phyloP scores from a whole-genome alignment of 805 yeast genomes.

The Zygoascus flipseniorum region DNA sequence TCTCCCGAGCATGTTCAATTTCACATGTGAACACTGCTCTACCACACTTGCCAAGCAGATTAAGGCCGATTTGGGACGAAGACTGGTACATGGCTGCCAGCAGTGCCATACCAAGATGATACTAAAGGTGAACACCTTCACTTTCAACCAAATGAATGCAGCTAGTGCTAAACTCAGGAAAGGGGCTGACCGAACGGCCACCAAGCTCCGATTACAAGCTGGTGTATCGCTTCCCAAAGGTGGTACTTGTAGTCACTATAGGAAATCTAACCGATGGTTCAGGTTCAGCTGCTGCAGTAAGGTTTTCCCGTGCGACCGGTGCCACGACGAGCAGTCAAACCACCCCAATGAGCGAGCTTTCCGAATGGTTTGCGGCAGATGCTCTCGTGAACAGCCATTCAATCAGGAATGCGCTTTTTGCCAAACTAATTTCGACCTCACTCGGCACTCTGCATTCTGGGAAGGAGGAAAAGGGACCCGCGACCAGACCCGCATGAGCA shows the following conservation, averaged over 20 bases:
- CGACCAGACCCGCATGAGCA: conserved; percentile 31
- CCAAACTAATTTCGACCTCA: conserved; percentile 27
- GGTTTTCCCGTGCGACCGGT: conserved; percentile 35
- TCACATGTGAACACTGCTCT: conserved; percentile 31
- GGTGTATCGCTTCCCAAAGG: conserved; percentile 33
- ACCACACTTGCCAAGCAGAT: conserved; percentile 10
- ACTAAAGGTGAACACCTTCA: conserved; percentile 26
- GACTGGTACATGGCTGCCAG: conserved; percentile 23
- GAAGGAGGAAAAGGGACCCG: conserved; percentile 39
- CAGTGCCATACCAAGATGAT: conserved; percentile 30
- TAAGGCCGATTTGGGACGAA: background rate
- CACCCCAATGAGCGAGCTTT: conserved; percentile 31
- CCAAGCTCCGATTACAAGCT: conserved; percentile 26
- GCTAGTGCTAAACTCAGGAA: conserved; percentile 19
- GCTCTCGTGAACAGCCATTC: conserved; percentile 35
- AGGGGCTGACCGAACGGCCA: conserved; percentile 11
- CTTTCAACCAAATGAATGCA: conserved; percentile 26
- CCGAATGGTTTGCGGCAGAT: conserved; percentile 35
- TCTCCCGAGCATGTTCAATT: conserved; percentile 29
- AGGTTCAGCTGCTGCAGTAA: conserved; percentile 35
- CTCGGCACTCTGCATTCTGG: conserved; percentile 33
- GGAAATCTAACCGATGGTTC: conserved; percentile 35
- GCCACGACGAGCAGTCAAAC: conserved; percentile 31
- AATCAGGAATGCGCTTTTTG: conserved; percentile 29
- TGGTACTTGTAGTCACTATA: conserved; percentile 34